Evolutionary conservation across 345 rosid genomes (phyloP).

Genomic region (Rhizophora apiculata): DNA sequence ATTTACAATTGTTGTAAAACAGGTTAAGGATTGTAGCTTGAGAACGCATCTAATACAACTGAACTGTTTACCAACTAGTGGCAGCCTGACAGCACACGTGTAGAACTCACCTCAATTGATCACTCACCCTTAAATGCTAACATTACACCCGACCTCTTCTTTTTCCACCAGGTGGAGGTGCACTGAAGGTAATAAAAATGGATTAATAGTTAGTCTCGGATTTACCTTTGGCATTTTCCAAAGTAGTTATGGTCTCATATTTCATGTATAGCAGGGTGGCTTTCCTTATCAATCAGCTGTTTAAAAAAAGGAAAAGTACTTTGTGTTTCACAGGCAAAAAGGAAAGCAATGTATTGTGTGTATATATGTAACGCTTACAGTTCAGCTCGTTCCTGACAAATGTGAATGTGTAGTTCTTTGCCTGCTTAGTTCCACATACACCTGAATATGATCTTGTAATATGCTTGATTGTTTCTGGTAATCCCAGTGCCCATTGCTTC

Average conservation of each 20-base stretch:
- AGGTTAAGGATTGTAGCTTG: conserved; percentile 86
- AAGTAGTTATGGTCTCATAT: conserved; percentile 26
- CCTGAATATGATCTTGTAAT: conserved; percentile 14
- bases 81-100: conserved; percentile 64
- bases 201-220: conserved; percentile 31
- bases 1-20: conserved; percentile 13
- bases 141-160: conserved; percentile 42
- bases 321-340: conserved; percentile 23
- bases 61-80: conserved; percentile 42
- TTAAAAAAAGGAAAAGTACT: conserved; percentile 14
- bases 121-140: conserved; percentile 56
- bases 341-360: conserved; percentile 33
- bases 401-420: conserved; percentile 8
- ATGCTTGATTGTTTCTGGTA: background rate
- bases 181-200: conserved; percentile 35
- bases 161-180: conserved; percentile 32
- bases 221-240: conserved; percentile 26
- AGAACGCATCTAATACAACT: conserved; percentile 79
- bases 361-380: conserved; percentile 28
- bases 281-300: conserved; percentile 32
- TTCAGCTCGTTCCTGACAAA: conserved; percentile 19
- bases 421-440: background rate
- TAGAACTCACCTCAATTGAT: conserved; percentile 74
- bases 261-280: conserved; percentile 14
- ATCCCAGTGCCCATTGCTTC: background rate